These are phyloP conservation scores for Puccinia polysora DNA, from an alignment of 1,284 basidiomycete species.

Conservation along the genomic window DNA sequence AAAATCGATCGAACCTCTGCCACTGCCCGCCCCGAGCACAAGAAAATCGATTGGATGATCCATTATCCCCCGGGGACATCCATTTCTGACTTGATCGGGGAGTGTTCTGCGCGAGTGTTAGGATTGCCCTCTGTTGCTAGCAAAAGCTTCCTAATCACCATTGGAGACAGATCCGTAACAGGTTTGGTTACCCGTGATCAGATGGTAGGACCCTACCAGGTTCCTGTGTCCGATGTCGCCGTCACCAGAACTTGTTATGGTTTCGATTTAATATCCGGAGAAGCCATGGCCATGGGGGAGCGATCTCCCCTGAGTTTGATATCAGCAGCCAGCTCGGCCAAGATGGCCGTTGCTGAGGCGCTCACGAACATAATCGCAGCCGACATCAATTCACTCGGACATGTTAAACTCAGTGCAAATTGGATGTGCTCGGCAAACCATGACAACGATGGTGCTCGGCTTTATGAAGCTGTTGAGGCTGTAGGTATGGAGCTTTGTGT, in stretches of 20 bases:
- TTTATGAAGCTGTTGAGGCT: constrained; percentile 89
- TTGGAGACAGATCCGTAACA: constrained; percentile 89
- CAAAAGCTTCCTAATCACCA: constrained; percentile 97
- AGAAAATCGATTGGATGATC: constrained; percentile 63
- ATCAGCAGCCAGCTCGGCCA: constrained; percentile 78
- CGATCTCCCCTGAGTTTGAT: constrained; percentile 87
- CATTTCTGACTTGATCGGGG: constrained; percentile 52
- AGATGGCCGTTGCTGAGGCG: constrained; percentile 92
- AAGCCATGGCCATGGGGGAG: constrained; percentile 98
- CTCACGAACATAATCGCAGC: constrained; percentile 87
- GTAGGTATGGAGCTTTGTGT: constrained; percentile 93
- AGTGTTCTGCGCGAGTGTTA: constrained; percentile 75
- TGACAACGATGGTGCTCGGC: constrained; percentile 78
- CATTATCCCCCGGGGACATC: constrained; percentile 51
- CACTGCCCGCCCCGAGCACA: constrained; percentile 54
- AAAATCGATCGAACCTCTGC: constrained; percentile 75
- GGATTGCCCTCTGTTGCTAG: constrained; percentile 87
- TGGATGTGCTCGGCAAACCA: constrained; percentile 98
- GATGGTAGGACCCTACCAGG: constrained; percentile 99
- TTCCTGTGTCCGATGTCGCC: constrained; percentile 94
- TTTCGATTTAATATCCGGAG: constrained; percentile 67
- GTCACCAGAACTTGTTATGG: constrained; percentile 92
- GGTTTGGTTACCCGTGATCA: constrained; percentile 93
- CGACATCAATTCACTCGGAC: constrained; percentile 65
- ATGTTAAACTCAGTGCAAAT: constrained; percentile 91